Conservation (phyloP, 495 filamentous ascomycete species). For the Copromyces sp. region DNA sequence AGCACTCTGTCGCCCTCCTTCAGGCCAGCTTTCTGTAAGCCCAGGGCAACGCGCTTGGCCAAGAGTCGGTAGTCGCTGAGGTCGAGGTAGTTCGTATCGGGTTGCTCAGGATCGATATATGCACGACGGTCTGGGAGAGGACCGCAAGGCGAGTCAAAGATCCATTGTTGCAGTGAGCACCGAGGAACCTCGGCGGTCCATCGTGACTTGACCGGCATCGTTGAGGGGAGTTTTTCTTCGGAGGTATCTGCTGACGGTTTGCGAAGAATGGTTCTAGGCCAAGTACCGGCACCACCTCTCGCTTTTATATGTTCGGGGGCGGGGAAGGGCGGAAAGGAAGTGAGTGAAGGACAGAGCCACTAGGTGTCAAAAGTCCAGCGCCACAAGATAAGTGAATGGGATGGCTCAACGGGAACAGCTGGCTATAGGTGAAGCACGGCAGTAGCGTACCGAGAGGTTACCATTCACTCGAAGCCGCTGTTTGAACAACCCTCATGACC, state of each 20-base stretch:
- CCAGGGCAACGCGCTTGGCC: slow-evolving; percentile 61
- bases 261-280: background rate
- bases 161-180: slow-evolving; percentile 30
- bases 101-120: slow-evolving; percentile 48
- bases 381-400: background rate
- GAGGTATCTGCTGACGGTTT: background rate
- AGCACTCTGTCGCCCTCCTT: slow-evolving; percentile 61
- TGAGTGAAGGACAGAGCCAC: background rate
- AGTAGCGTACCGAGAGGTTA: background rate
- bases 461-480: background rate
- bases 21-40: slow-evolving; percentile 55
- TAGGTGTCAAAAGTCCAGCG: background rate
- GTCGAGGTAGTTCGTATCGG: slow-evolving; percentile 33
- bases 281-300: background rate
- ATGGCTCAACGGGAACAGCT: background rate
- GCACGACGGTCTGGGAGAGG: slow-evolving; percentile 25
- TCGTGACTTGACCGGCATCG: slow-evolving; percentile 34
- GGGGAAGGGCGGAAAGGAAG: background rate
- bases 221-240: background rate
- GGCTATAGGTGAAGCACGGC: background rate
- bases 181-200: slow-evolving; percentile 30
- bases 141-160: slow-evolving; percentile 24
- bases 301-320: background rate
- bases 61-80: slow-evolving; percentile 50
- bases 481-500: background rate